Evolutionary conservation across 371 early-diverging fungal genomes (phyloP), one percentile per base, ranked within the genome.

Genomic region (Nematocida sp.): DNA sequence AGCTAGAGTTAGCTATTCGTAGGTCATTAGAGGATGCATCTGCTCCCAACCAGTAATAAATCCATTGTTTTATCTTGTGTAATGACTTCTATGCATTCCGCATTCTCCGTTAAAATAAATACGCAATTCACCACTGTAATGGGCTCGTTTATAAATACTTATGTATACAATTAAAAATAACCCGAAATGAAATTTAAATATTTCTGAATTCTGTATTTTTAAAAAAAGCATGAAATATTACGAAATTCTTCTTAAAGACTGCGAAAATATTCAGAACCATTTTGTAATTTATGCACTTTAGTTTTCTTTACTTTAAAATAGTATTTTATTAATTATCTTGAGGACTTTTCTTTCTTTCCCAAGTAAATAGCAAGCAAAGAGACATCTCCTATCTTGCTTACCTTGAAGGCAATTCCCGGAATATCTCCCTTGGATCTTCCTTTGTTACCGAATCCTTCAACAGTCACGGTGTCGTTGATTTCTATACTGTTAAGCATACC

Each of bases 351-450:
- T 91, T 97, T 98, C 95, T 98, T 99, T 90, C 97, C 98, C 91
- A 94, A 97, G 91, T 92, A 96, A 89, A 99, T 88, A 80, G 99
- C 96, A 58, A 94, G 89, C 82, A 99, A 92, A 73, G 98, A 93
- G 74, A 98, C 99, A 90, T 96, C 96, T 83, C 97, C 92, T 84
- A 99, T 98, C 91, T 97, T 98, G 89, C 95, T 94, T 85, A 99
- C 93, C 93, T 97, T 97, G 93, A 97, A 99, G 86, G 97, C 94
- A 86, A 98, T 94, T 93, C 99, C 99, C 86, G 99, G 99, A 91
- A 97, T 96, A 95, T 99, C 99, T 92, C 99, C 99, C 88, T 83
- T 82, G 40, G 95, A 92, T 74, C 90, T 89, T 72, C 93, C 93
- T 87, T 91, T 92, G 76, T 85, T 84, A 84, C 88, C 89, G 72